These are phyloP conservation scores for Trichoderma orchidacearum DNA, from an alignment of 495 filamentous ascomycete species.

Conservation along the genomic window DNA sequence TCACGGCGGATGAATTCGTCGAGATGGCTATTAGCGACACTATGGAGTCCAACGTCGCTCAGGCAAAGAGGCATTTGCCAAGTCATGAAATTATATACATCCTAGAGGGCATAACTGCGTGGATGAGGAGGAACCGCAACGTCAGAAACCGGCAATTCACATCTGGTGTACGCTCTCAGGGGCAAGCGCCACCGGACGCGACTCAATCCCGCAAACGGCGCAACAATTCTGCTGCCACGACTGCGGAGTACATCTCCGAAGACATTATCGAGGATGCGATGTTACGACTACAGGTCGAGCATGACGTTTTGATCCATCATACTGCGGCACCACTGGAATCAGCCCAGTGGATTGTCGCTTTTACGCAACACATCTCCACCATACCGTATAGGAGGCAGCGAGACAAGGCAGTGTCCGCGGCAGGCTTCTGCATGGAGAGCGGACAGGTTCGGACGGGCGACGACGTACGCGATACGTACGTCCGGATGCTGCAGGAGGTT, in stretches of 20 bases:
- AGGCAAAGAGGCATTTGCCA: slow-evolving; percentile 40
- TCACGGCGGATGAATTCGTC: slow-evolving; percentile 57
- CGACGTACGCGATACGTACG: slow-evolving; percentile 52
- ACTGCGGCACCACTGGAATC: slow-evolving; percentile 48
- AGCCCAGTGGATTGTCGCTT: slow-evolving; percentile 63
- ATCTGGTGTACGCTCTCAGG: slow-evolving; percentile 48
- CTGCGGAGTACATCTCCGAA: slow-evolving; percentile 46
- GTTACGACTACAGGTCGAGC: slow-evolving; percentile 54
- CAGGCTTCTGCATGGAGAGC: slow-evolving; percentile 69
- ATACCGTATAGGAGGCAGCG: slow-evolving; percentile 50
- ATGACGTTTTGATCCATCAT: slow-evolving; percentile 59
- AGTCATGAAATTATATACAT: slow-evolving; percentile 52
- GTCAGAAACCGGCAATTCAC: slow-evolving; percentile 52
- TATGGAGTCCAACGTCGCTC: slow-evolving; percentile 46
- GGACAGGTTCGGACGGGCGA: slow-evolving; percentile 70
- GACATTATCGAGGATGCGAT: slow-evolving; percentile 63
- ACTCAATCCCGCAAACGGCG: slow-evolving; percentile 16
- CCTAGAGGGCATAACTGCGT: slow-evolving; percentile 55
- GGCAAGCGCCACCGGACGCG: slow-evolving; percentile 9
- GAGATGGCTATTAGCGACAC: slow-evolving; percentile 39
- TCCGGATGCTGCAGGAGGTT: slow-evolving; percentile 70
- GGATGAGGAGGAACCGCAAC: slow-evolving; percentile 59
- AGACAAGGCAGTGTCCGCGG: slow-evolving; percentile 24
- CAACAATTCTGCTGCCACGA: slow-evolving; percentile 28
- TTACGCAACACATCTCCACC: slow-evolving; percentile 70